A percentile compares a stretch with the other conserved stretches of the same genome.
These are phyloP conservation scores for Mucor lusitanicus DNA, from an alignment of 371 early-diverging fungal species.

Conservation along the genomic window DNA sequence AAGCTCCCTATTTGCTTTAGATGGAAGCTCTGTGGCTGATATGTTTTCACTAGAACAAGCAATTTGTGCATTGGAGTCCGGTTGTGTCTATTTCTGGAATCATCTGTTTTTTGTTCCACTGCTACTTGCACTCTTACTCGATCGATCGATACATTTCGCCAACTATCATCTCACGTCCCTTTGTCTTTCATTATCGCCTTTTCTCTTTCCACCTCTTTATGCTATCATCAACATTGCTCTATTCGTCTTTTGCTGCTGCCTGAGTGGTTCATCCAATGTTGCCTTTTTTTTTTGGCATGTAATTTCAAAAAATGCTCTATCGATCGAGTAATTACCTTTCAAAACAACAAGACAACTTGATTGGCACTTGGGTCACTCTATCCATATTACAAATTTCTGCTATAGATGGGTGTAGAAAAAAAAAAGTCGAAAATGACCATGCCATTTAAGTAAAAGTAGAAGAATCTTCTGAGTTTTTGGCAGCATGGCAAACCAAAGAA, in stretches of 20 bases:
- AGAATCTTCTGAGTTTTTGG: background rate
- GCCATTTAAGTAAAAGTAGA: background rate
- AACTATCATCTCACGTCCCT: background rate
- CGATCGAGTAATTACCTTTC: background rate
- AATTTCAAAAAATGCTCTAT: background rate
- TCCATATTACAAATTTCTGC: background rate
- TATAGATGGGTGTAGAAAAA: background rate
- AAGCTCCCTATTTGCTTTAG: background rate
- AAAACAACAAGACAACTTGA: background rate
- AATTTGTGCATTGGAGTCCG: background rate
- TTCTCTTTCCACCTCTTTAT: background rate
- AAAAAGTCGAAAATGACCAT: background rate
- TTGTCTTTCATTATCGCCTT: background rate
- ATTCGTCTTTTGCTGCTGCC: background rate
- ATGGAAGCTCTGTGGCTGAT: background rate
- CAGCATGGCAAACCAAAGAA: background rate
- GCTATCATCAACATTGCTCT: background rate
- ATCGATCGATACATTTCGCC: constrained; percentile 2
- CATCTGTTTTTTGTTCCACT: background rate
- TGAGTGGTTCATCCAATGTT: background rate
- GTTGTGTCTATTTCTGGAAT: background rate
- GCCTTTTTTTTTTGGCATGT: background rate
- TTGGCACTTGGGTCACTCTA: background rate
- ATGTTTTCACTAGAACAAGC: background rate
- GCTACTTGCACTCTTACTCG: background rate